These are phyloP conservation scores for Croton laevigatus DNA, from an alignment of 441 rosid species.

Conservation along the genomic window DNA sequence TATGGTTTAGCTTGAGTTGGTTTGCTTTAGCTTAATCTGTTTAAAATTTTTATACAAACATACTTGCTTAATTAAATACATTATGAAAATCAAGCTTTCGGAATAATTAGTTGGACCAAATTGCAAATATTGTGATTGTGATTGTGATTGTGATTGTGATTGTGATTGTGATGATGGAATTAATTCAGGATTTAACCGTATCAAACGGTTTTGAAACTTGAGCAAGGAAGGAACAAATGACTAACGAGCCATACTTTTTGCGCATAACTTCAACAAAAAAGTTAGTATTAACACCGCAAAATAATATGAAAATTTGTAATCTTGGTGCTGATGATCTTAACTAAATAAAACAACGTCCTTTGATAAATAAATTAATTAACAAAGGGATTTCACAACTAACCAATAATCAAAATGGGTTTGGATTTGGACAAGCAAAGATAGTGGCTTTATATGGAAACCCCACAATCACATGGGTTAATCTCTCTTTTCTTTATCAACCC, in stretches of 20 bases:
- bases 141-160: too few relatives aligned
- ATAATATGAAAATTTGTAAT: background rate
- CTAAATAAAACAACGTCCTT: background rate
- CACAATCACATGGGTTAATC: slow-evolving; percentile 21
- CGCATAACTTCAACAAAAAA: background rate
- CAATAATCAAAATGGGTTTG: background rate
- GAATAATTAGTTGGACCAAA: slow-evolving; percentile 5
- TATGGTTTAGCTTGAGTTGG: too few relatives aligned
- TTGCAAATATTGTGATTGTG: background rate
- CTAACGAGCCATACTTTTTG: background rate
- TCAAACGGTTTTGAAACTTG: background rate
- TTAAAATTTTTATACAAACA: too few relatives aligned
- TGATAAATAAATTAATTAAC: background rate
- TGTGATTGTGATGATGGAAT: background rate
- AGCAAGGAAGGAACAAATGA: too few relatives aligned
- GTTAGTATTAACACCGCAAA: background rate
- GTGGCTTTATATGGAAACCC: slow-evolving; percentile 13
- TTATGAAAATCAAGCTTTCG: background rate
- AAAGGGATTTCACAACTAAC: background rate
- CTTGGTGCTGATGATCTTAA: background rate
- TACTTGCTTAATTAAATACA: too few relatives aligned
- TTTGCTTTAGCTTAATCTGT: too few relatives aligned
- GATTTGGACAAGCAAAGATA: slow-evolving; percentile 9
- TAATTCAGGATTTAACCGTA: background rate
- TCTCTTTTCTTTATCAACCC: background rate